A percentile compares a stretch with the other conserved stretches of the same genome.
Conservation (phyloP, 2,329 filamentous ascomycete genomes). For the Chaetomiaceae sp. region DNA sequence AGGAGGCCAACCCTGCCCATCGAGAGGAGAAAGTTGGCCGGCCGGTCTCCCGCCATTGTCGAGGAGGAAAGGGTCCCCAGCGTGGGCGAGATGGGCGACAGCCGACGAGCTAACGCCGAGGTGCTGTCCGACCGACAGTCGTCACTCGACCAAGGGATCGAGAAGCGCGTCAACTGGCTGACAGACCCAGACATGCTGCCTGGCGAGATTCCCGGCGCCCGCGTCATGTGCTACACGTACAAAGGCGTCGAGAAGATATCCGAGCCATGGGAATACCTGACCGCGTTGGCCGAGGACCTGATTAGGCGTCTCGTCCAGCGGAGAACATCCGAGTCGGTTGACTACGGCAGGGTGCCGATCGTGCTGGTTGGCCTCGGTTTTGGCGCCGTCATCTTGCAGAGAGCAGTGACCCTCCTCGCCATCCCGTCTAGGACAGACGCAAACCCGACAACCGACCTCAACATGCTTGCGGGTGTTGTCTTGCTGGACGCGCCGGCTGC, state of each 20-base stretch:
- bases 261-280: conserved; percentile 7
- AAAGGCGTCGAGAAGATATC: conserved; percentile 7
- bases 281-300: conserved; percentile 4
- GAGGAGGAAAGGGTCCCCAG: conserved; percentile 10
- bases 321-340: not conserved
- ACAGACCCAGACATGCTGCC: conserved; percentile 14
- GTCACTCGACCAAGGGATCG: conserved; percentile 5
- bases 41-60: not conserved
- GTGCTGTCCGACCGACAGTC: conserved; percentile 10
- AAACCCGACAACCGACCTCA: not conserved
- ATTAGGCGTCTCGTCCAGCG: not conserved
- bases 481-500: conserved; percentile 11
- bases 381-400: conserved; percentile 9
- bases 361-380: conserved; percentile 11
- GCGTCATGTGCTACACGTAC: conserved; percentile 17
- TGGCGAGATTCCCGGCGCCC: conserved; percentile 6
- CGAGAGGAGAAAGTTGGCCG: conserved; percentile 1
- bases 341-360: conserved; percentile 11
- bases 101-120: not conserved
- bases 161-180: conserved; percentile 14
- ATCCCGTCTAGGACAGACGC: not conserved
- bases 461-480: conserved; percentile 6
- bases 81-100: conserved; percentile 3
- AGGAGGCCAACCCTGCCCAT: not conserved
- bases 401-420: conserved; percentile 2